These are phyloP conservation scores for Tricholomella constricta DNA, from an alignment of 768 basidiomycete species.

Conservation along the genomic window DNA sequence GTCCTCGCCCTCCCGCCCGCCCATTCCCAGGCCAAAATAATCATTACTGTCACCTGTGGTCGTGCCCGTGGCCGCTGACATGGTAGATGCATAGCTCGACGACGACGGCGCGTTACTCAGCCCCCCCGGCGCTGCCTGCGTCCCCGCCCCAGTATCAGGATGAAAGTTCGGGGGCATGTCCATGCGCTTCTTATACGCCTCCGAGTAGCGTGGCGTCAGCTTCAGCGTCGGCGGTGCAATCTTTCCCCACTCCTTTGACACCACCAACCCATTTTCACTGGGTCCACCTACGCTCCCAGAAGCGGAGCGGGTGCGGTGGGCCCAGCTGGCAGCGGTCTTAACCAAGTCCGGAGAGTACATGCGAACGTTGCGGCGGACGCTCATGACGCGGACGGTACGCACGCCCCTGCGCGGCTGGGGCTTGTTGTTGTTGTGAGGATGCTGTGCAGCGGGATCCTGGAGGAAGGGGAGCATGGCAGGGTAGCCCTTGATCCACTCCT, in stretches of 20 bases:
- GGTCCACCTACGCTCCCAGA: slow-evolving; percentile 21
- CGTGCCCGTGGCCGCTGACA: slow-evolving; percentile 30
- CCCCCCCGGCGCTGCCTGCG: slow-evolving; percentile 13
- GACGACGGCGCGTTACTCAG: slow-evolving; percentile 39
- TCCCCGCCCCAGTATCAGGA: slow-evolving; percentile 46
- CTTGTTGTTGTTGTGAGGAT: no score
- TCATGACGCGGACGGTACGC: slow-evolving; percentile 73
- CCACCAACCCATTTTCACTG: slow-evolving; percentile 48
- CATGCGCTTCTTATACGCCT: slow-evolving; percentile 77
- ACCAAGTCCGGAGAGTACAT: slow-evolving; percentile 90
- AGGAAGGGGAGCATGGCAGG: slow-evolving; percentile 75
- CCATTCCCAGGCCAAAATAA: slow-evolving; percentile 37
- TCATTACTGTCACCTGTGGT: slow-evolving; percentile 35
- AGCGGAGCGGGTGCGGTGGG: slow-evolving; percentile 30
- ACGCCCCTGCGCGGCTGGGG: slow-evolving; percentile 76
- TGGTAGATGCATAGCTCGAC: slow-evolving; percentile 42
- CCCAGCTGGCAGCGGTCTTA: slow-evolving; percentile 56
- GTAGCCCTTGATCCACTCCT: slow-evolving; percentile 90
- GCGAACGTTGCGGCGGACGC: slow-evolving; percentile 78
- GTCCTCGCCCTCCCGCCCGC: slow-evolving; percentile 54
- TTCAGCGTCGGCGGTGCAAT: slow-evolving; percentile 65
- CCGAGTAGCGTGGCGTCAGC: slow-evolving; percentile 69
- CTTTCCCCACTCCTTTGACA: slow-evolving; percentile 77
- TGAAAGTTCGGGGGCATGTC: slow-evolving; percentile 61
- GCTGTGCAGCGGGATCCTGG: slow-evolving; percentile 32